These are phyloP conservation scores for Xylariaceae sp. DNA, from an alignment of 2,329 filamentous ascomycete genomes.

Conservation along the genomic window DNA sequence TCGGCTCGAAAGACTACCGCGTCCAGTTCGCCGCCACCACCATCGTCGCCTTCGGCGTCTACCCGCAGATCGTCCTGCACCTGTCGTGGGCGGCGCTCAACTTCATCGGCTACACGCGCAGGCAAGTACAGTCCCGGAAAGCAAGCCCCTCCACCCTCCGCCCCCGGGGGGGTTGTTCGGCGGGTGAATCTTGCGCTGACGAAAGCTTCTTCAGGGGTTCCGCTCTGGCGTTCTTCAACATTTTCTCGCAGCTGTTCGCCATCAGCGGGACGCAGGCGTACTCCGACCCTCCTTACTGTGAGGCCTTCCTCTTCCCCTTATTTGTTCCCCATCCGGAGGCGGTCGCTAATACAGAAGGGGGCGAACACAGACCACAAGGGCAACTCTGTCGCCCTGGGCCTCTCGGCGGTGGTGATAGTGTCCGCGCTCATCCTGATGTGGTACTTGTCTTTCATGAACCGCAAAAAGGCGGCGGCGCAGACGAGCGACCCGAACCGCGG, in stretches of 20 bases:
- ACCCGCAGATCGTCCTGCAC: conserved; percentile 14
- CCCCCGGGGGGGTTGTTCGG: too few species aligned
- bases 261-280: conserved; percentile 17
- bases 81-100: conserved; percentile 18
- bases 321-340: conserved; percentile 2
- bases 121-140: conserved; percentile 2
- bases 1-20: conserved; percentile 11
- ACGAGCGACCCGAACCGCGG: conserved; percentile 4
- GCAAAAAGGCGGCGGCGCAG: conserved; percentile 11
- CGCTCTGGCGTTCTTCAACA: conserved; percentile 14
- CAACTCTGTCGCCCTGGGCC: conserved; percentile 9
- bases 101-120: conserved; percentile 19
- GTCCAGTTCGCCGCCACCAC: conserved; percentile 16
- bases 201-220: too few species aligned
- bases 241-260: conserved; percentile 14
- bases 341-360: too few species aligned
- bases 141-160: too few species aligned
- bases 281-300: conserved; percentile 16
- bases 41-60: conserved; percentile 14
- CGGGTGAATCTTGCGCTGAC: too few species aligned
- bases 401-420: conserved; percentile 12
- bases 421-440: conserved; percentile 7
- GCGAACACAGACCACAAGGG: conserved; percentile 11
- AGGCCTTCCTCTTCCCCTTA: background rate
- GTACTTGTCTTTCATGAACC: conserved; percentile 12